These are phyloP conservation scores for Schoenoplectus triqueter DNA, from an alignment of 202 grass and related monocot genomes.

Conservation along the genomic window DNA sequence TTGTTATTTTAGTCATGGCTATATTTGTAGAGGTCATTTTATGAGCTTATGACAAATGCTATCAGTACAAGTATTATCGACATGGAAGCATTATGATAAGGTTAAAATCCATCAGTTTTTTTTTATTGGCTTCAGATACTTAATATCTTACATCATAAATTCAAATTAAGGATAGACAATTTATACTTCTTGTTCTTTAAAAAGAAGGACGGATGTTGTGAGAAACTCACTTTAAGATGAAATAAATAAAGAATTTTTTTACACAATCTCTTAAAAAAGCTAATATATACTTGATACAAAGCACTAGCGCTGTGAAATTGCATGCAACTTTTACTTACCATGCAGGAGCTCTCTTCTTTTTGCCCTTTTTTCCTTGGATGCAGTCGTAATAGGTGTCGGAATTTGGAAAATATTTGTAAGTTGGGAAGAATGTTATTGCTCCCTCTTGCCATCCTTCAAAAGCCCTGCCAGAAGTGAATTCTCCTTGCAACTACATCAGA, in stretches of 20 bases:
- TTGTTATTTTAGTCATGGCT: not conserved
- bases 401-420: constrained; percentile 83
- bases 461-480: constrained; percentile 45
- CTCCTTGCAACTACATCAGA: constrained; percentile 50
- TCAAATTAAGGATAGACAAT: not conserved
- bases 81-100: not conserved
- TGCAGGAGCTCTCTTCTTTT: constrained; percentile 80
- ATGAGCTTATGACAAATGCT: not conserved
- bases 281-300: not conserved
- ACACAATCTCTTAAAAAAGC: not conserved
- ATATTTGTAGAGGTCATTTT: not conserved
- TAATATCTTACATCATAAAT: not conserved
- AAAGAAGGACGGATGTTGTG: not conserved
- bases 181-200: not conserved
- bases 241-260: not conserved
- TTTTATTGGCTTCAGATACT: not conserved
- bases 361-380: constrained; percentile 35
- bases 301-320: not conserved
- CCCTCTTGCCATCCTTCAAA: constrained; percentile 83
- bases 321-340: constrained; percentile 48
- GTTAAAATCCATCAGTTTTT: not conserved
- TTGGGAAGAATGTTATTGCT: constrained; percentile 66
- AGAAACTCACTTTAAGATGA: not conserved
- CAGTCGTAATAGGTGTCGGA: constrained; percentile 74
- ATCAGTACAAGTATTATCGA: not conserved